Evolutionary conservation across 495 filamentous ascomycete species (phyloP).

Genomic region (Penicillium angulare): DNA sequence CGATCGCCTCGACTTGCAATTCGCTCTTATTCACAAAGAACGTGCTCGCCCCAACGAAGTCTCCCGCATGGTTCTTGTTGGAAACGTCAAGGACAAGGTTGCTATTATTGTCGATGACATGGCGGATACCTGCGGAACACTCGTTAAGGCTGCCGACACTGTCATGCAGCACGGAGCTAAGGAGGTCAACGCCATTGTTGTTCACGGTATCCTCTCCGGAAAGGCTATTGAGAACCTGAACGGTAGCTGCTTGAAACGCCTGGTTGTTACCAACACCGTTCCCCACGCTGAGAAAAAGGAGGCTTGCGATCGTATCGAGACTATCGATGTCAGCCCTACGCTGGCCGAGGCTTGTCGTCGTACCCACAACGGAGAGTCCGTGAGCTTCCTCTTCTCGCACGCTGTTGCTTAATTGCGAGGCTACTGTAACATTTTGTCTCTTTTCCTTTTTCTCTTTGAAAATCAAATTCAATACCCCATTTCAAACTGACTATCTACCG

Average conservation of each 20-base stretch:
- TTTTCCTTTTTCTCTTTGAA: neutral
- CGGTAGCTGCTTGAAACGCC: constrained; percentile 65
- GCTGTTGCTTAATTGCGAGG: constrained; percentile 49
- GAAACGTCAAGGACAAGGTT: constrained; percentile 59
- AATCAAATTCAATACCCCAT: constrained; percentile 3
- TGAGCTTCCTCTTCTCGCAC: constrained; percentile 93
- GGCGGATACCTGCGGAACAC: constrained; percentile 93
- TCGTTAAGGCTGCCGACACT: constrained; percentile 88
- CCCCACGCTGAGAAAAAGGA: constrained; percentile 76
- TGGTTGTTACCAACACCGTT: constrained; percentile 98
- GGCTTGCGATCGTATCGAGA: constrained; percentile 72
- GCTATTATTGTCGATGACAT: constrained; percentile 80
- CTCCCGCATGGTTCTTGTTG: constrained; percentile 85
- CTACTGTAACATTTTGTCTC: neutral
- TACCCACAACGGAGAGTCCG: constrained; percentile 94
- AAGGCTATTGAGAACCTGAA: constrained; percentile 91
- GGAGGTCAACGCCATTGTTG: constrained; percentile 91
- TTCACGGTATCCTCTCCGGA: constrained; percentile 91
- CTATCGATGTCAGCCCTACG: constrained; percentile 92
- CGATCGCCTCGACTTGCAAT: constrained; percentile 88
- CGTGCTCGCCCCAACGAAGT: constrained; percentile 94
- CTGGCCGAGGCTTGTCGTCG: constrained; percentile 67
- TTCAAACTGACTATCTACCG: neutral
- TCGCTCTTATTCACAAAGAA: constrained; percentile 99
- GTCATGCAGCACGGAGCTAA: constrained; percentile 86